Percentiles rank a stretch among this genome's conserved stretches.
Conservation (phyloP, 2,329 filamentous ascomycete genomes). For the Sarocladium oryzae region DNA sequence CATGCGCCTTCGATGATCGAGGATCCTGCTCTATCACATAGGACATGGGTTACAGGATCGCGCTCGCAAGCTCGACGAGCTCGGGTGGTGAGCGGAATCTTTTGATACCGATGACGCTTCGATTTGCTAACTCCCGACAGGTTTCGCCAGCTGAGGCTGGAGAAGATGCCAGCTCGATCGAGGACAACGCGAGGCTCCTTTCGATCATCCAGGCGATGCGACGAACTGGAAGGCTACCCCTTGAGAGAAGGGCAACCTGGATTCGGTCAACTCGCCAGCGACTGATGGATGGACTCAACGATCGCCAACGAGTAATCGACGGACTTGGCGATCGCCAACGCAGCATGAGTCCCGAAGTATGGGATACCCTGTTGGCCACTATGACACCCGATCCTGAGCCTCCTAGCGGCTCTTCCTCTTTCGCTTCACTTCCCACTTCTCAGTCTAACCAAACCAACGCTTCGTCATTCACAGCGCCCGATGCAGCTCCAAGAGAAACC, state of each 20-base stretch:
- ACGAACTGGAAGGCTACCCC: not conserved
- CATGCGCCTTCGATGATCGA: not conserved
- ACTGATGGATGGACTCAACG: constrained; percentile 66
- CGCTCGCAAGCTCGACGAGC: not conserved
- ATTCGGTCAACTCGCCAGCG: not conserved
- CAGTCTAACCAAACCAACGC: not conserved
- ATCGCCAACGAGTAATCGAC: constrained; percentile 56
- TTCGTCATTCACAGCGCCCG: constrained; percentile 28
- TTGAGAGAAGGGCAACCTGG: not conserved
- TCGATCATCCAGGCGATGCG: not conserved
- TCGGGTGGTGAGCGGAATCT: not conserved
- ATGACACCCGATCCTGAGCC: constrained; percentile 75
- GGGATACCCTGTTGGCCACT: constrained; percentile 76
- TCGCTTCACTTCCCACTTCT: constrained; percentile 54
- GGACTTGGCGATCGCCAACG: constrained; percentile 80
- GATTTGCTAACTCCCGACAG: not conserved
- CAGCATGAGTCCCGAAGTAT: constrained; percentile 71
- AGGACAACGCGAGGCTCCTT: not conserved
- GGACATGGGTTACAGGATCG: not conserved
- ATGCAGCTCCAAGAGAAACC: not conserved
- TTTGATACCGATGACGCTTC: not conserved
- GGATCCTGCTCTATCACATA: not conserved
- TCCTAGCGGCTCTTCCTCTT: constrained; percentile 76
- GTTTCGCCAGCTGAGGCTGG: not conserved
- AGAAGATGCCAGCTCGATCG: not conserved